Conservation (phyloP, 2,329 filamentous ascomycete species). For the Ustulina deusta region DNA sequence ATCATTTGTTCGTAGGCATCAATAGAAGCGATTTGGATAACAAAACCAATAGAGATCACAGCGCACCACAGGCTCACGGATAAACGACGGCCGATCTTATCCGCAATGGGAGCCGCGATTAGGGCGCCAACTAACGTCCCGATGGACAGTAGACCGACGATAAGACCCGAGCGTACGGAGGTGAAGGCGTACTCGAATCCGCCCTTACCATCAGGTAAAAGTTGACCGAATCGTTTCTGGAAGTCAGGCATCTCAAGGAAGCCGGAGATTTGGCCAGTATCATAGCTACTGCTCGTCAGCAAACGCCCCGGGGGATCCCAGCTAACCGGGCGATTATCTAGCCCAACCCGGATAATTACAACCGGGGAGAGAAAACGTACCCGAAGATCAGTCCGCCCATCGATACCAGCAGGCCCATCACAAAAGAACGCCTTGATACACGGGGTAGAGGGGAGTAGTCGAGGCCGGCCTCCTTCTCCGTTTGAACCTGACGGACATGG, state of each 20-base stretch:
- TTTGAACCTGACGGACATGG: conserved; percentile 55
- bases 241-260: conserved; percentile 71
- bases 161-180: conserved; percentile 67
- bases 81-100: conserved; percentile 71
- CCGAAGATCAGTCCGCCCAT: conserved; percentile 42
- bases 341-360: not conserved
- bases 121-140: conserved; percentile 72
- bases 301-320: not conserved
- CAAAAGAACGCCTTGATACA: conserved; percentile 35
- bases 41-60: conserved; percentile 72
- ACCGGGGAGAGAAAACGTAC: conserved; percentile 22
- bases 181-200: conserved; percentile 57
- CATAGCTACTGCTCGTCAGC: conserved; percentile 52
- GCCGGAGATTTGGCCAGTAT: conserved; percentile 67
- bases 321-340: not conserved
- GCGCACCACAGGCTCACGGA: conserved; percentile 72
- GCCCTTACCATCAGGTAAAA: conserved; percentile 50
- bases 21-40: conserved; percentile 72
- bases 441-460: conserved; percentile 58
- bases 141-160: conserved; percentile 69
- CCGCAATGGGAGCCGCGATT: conserved; percentile 71
- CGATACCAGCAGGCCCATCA: conserved; percentile 38
- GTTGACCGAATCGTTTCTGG: conserved; percentile 62
- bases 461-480: conserved; percentile 55
- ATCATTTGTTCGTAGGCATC: conserved; percentile 73